Evolutionary conservation across 73 alveolate genomes (phyloP).

Genomic region (Paramecium biaurelia): DNA sequence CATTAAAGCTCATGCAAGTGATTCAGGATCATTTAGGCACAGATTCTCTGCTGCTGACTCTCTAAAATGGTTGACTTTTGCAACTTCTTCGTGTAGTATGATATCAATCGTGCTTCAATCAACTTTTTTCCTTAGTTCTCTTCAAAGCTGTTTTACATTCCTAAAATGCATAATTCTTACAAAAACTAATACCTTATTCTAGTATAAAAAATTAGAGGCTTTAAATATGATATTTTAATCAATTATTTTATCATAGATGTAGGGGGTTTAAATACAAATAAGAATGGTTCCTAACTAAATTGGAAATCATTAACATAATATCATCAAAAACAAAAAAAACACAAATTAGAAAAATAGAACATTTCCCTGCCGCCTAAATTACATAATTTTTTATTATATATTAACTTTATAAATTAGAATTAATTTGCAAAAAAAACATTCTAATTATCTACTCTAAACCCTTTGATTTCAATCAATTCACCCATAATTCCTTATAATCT

Average conservation of each 20-base stretch:
- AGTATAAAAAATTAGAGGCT: slow-evolving; percentile 29
- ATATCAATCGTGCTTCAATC: slow-evolving; percentile 6
- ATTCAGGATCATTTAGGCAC: slow-evolving; percentile 35
- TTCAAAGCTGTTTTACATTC: slow-evolving; percentile 39
- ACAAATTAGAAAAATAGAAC: neutral
- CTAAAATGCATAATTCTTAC: slow-evolving; percentile 31
- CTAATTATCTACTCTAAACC: neutral
- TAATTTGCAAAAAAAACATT: neutral
- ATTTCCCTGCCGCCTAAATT: neutral
- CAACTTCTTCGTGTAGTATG: slow-evolving; percentile 16
- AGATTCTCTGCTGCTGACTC: slow-evolving; percentile 41
- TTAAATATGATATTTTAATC: slow-evolving; percentile 45
- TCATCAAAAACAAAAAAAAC: neutral
- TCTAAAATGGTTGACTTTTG: slow-evolving; percentile 11
- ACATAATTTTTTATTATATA: neutral
- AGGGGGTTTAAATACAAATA: neutral
- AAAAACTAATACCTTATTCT: slow-evolving; percentile 37
- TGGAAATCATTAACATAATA: neutral
- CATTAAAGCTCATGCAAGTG: neutral
- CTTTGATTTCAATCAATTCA: neutral
- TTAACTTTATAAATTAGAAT: neutral
- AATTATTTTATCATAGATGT: neutral
- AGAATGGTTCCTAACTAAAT: neutral
- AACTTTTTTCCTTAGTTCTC: slow-evolving; percentile 9
- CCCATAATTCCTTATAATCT: neutral